phyloP scores from a whole-genome alignment of 2,329 filamentous ascomycete species.

The Aspergillus aculeatinus region DNA sequence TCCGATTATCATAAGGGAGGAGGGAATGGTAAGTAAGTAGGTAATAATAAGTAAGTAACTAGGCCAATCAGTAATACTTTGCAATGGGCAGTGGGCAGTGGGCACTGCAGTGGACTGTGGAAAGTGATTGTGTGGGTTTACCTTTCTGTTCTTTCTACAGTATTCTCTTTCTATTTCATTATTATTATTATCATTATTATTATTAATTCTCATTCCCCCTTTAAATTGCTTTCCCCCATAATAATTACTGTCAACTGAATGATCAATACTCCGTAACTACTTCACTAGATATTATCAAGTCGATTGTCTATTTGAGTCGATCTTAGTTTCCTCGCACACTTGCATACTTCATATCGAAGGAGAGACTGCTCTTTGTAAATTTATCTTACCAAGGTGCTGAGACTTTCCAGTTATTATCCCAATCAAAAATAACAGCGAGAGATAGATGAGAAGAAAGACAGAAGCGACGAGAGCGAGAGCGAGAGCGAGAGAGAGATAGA shows the following conservation, averaged over 20 bases:
- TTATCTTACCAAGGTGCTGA: no score
- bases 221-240: not conserved
- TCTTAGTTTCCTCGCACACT: not conserved
- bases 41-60: not conserved
- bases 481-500: no score
- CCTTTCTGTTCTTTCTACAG: not conserved
- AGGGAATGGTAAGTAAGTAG: conserved; percentile 5
- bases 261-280: not conserved
- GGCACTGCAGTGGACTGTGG: not conserved
- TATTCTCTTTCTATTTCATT: not conserved
- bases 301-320: not conserved
- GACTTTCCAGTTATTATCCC: no score
- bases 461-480: no score
- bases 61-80: not conserved
- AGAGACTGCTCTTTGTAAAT: not conserved
- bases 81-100: not conserved
- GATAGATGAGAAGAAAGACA: no score
- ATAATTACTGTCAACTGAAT: no score
- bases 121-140: not conserved
- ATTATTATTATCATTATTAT: not conserved
- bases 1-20: not conserved
- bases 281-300: not conserved
- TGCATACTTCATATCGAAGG: not conserved
- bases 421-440: no score
- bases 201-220: not conserved